A percentile compares a stretch with the other conserved stretches of the same genome.
phyloP scores from a whole-genome alignment of 106 monocot species.

The Dendrobium officinale region DNA sequence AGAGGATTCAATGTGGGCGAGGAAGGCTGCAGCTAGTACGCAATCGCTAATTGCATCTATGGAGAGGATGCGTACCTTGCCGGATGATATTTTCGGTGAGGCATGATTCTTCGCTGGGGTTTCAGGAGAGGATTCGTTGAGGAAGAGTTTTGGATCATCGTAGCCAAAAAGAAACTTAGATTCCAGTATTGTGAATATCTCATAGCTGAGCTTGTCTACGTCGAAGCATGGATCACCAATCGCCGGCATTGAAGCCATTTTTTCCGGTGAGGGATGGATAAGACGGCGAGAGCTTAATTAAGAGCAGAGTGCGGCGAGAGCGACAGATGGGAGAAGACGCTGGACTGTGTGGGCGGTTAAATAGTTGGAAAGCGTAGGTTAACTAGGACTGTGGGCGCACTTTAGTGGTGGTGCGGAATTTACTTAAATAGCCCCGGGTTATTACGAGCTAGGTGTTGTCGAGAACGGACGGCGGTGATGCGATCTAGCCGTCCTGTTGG shows the following conservation, averaged over 20 bases:
- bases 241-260: conserved; percentile 2
- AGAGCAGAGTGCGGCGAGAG: not conserved
- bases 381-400: not conserved
- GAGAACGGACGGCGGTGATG: not conserved
- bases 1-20: conserved; percentile 47
- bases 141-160: conserved; percentile 21
- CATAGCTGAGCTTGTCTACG: conserved; percentile 57
- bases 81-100: not conserved
- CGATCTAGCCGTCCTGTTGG: not conserved
- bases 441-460: not conserved
- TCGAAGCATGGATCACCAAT: conserved; percentile 8
- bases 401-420: not conserved
- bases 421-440: not conserved
- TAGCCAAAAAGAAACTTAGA: conserved; percentile 44
- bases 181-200: conserved; percentile 70
- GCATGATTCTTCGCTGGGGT: not conserved
- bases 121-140: conserved; percentile 3
- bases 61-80: conserved; percentile 54
- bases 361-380: not conserved
- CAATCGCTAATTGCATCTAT: conserved; percentile 45
- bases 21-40: conserved; percentile 44
- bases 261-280: not conserved
- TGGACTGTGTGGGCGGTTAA: not conserved
- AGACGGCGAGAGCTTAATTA: not conserved
- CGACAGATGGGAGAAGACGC: not conserved